phyloP scores from a whole-genome alignment of 371 early-diverging fungal genomes.

The Fennellomyces sp. region DNA sequence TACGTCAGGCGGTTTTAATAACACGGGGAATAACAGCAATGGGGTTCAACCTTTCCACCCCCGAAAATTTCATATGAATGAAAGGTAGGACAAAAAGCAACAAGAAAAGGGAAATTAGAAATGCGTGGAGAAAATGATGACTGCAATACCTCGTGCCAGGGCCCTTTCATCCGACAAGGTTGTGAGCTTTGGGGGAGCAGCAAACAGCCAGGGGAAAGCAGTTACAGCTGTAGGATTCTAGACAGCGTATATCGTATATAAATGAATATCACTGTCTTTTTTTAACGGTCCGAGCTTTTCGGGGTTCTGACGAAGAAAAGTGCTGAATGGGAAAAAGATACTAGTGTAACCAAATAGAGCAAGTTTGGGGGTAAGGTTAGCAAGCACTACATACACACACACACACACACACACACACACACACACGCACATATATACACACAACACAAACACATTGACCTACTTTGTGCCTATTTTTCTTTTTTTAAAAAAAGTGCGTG shows the following conservation, averaged over 20 bases:
- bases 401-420: slow-evolving; percentile 9
- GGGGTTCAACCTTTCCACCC: neutral
- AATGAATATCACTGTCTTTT: too few relatives aligned
- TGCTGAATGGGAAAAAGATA: slow-evolving; percentile 5
- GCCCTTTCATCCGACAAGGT: too few relatives aligned
- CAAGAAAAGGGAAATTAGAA: neutral
- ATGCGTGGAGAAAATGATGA: neutral
- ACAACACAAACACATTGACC: slow-evolving; percentile 21
- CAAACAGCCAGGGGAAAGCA: neutral
- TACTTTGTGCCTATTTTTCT: slow-evolving; percentile 17
- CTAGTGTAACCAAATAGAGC: slow-evolving; percentile 12
- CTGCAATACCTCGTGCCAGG: neutral
- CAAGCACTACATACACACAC: slow-evolving; percentile 6
- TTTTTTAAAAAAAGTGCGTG: slow-evolving; percentile 13
- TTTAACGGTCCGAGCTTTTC: slow-evolving; percentile 16
- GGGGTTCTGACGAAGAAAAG: slow-evolving; percentile 7
- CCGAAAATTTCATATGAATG: slow-evolving; percentile 8
- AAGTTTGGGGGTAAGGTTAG: slow-evolving; percentile 6
- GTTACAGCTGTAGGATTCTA: neutral
- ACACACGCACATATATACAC: neutral
- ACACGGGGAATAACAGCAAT: neutral
- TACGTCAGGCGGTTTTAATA: slow-evolving; percentile 6
- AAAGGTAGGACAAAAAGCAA: neutral
- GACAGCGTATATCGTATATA: neutral
- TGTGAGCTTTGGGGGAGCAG: neutral